These are phyloP conservation scores for Neonectria neomacrospora DNA, from an alignment of 2,329 filamentous ascomycete genomes.

Conservation along the genomic window DNA sequence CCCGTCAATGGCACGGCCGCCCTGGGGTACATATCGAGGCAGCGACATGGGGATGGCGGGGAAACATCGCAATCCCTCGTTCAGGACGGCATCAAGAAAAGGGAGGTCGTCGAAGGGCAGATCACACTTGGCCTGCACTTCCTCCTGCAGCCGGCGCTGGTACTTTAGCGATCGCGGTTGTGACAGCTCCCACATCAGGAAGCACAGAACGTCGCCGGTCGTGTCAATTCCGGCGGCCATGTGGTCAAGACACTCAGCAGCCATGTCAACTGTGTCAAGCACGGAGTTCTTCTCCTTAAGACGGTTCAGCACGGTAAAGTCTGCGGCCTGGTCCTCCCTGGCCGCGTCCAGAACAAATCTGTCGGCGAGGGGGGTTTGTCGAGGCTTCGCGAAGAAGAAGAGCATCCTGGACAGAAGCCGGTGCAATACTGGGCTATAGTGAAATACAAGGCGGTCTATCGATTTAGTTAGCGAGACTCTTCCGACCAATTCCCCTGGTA, in stretches of 20 bases:
- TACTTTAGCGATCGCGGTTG: conserved; percentile 63
- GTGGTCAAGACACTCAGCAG: conserved; percentile 77
- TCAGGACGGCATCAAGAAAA: conserved; percentile 72
- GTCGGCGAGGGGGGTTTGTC: conserved; percentile 68
- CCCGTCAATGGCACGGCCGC: conserved; percentile 66
- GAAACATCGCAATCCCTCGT: conserved; percentile 70
- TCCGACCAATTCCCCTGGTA: background rate
- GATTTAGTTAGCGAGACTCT: conserved; percentile 23
- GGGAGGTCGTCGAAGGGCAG: conserved; percentile 60
- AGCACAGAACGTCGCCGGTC: conserved; percentile 75
- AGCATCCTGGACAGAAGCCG: conserved; percentile 58
- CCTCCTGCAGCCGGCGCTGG: conserved; percentile 64
- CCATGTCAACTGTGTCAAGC: conserved; percentile 65
- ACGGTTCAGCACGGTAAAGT: conserved; percentile 68
- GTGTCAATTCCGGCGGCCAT: conserved; percentile 79
- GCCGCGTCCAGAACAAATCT: conserved; percentile 66
- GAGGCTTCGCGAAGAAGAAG: conserved; percentile 62
- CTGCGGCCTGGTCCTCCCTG: conserved; percentile 56
- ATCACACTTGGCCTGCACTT: conserved; percentile 58
- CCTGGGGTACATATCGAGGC: conserved; percentile 67
- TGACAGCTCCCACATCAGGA: conserved; percentile 78
- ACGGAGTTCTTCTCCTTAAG: conserved; percentile 62
- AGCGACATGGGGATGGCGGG: conserved; percentile 75
- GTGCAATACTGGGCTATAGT: conserved; percentile 66
- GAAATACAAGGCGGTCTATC: conserved; percentile 67